Percentiles rank a stretch among this genome's conserved stretches.
Conservation (phyloP, 306 rosid genomes). For the Adenanthera pavonina region DNA sequence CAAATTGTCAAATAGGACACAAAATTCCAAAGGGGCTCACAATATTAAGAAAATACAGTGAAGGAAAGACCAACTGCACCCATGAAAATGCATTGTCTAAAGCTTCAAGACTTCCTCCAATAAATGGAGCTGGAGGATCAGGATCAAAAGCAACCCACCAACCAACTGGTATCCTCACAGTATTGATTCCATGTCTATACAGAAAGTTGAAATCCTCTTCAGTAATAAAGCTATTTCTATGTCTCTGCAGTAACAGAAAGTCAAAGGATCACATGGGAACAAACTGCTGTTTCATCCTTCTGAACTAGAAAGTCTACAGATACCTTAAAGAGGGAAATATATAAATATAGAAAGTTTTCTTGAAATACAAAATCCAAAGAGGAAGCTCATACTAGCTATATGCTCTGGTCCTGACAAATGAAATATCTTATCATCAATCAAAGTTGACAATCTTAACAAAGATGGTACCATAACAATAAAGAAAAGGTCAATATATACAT, state of each 20-base stretch:
- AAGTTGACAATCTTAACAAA: constrained; percentile 14
- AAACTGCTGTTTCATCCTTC: constrained; percentile 9
- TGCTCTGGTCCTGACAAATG: neutral
- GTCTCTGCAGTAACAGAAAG: constrained; percentile 69
- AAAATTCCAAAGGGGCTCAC: constrained; percentile 30
- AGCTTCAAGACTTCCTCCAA: constrained; percentile 90
- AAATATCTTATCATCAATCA: neutral
- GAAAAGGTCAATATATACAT: neutral
- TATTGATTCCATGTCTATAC: constrained; percentile 80
- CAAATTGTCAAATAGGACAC: constrained; percentile 31
- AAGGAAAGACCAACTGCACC: constrained; percentile 81
- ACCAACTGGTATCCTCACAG: constrained; percentile 97
- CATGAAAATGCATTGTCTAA: constrained; percentile 92
- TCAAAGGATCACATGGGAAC: constrained; percentile 37
- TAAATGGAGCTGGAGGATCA: constrained; percentile 88
- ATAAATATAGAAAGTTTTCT: neutral
- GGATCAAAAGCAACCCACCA: constrained; percentile 99
- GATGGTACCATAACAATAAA: neutral
- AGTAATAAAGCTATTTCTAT: constrained; percentile 81
- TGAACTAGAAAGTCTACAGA: neutral
- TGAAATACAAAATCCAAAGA: neutral
- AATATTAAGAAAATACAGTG: constrained; percentile 31
- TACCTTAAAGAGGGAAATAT: neutral
- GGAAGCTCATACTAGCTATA: neutral
- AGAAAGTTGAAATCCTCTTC: constrained; percentile 82